Conservation (phyloP, 257 asterid genomes). For the Solanum bulbocastanum region DNA sequence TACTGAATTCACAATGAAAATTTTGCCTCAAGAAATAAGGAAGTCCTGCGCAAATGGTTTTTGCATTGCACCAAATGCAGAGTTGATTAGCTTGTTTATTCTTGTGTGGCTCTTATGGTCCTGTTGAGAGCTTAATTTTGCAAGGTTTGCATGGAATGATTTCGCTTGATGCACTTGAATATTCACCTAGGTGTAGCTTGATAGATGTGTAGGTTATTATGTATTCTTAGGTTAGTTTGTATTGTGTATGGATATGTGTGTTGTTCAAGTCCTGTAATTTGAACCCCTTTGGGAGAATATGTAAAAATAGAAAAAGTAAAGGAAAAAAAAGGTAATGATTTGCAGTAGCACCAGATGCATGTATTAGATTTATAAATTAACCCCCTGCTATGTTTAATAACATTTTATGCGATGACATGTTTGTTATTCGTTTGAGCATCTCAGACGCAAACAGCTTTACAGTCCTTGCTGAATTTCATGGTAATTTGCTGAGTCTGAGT, state of each 20-base stretch:
- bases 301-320: not conserved
- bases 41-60: not conserved
- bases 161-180: constrained; percentile 11
- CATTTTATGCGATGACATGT: not conserved
- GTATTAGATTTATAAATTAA: not conserved
- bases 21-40: not conserved
- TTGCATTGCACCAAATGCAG: not conserved
- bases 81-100: constrained; percentile 3
- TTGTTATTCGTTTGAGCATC: not conserved
- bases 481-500: too few relatives aligned
- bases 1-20: not conserved
- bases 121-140: constrained; percentile 15
- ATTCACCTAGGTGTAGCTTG: constrained; percentile 21
- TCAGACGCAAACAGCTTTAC: not conserved
- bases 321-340: not conserved
- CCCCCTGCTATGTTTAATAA: not conserved
- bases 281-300: not conserved
- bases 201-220: constrained; percentile 35
- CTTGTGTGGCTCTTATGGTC: constrained; percentile 10
- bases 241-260: constrained; percentile 3
- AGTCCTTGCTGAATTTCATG: too few relatives aligned
- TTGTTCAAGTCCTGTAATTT: constrained; percentile 1
- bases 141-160: constrained; percentile 28
- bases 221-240: constrained; percentile 29
- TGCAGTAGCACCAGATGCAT: not conserved